Conservation (phyloP, 1,139 yeast species). For the Kluyveromyces marxianus region DNA sequence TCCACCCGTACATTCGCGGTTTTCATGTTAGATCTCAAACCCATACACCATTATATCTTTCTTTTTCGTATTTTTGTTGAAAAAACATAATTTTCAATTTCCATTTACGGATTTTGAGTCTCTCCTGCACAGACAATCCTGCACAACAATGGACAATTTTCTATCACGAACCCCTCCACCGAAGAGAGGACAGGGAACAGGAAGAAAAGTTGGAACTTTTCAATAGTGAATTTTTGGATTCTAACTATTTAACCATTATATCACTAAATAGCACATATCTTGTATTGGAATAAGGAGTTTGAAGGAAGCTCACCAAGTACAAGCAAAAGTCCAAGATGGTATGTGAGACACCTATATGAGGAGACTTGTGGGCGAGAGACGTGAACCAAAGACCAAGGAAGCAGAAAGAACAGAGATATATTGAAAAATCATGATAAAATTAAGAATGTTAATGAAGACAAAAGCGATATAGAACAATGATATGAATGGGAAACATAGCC, state of each 20-base stretch:
- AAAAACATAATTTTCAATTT: neutral
- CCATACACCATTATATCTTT: neutral
- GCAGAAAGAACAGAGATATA: neutral
- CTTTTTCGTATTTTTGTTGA: neutral
- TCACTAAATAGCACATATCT: no score
- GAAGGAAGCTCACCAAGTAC: conserved; percentile 2
- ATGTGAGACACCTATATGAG: conserved; percentile 7
- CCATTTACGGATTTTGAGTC: neutral
- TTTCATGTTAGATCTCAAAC: neutral
- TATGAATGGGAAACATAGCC: neutral
- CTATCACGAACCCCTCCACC: no score
- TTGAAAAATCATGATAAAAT: no score
- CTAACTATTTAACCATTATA: no score
- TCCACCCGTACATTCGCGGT: neutral
- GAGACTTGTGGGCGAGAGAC: neutral
- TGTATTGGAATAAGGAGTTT: no score
- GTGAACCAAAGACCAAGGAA: no score
- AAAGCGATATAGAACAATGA: neutral
- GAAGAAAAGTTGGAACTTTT: no score
- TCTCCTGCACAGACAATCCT: neutral
- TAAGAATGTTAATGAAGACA: neutral
- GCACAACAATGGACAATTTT: neutral
- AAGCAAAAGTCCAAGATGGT: conserved; percentile 16
- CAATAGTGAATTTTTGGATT: no score
- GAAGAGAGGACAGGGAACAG: no score